Conservation (phyloP, 2,329 filamentous ascomycete species). For the Pyrenophora tritici-repentis region DNA sequence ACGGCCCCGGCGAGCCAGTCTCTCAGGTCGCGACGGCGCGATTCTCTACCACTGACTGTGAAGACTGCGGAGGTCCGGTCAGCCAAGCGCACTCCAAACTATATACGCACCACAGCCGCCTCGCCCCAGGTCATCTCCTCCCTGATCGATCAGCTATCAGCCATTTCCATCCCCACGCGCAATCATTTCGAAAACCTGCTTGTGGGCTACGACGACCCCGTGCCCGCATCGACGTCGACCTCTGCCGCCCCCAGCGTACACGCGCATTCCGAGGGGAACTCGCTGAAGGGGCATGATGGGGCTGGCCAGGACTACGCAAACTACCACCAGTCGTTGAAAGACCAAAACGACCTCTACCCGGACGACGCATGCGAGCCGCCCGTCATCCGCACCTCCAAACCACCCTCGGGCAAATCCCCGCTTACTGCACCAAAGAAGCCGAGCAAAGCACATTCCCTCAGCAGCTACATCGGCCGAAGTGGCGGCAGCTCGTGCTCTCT, state of each 20-base stretch:
- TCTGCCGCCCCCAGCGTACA: constrained; percentile 25
- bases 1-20: constrained; percentile 23
- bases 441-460: constrained; percentile 55
- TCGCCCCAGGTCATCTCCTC: constrained; percentile 72
- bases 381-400: constrained; percentile 79
- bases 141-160: constrained; percentile 65
- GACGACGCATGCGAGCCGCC: constrained; percentile 68
- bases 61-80: constrained; percentile 23
- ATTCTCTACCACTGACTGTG: constrained; percentile 33
- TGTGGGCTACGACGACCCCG: constrained; percentile 38
- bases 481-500: constrained; percentile 43
- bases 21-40: constrained; percentile 34
- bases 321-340: constrained; percentile 59
- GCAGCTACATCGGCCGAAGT: constrained; percentile 60
- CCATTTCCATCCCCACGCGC: constrained; percentile 66
- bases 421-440: constrained; percentile 64
- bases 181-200: constrained; percentile 68
- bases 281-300: constrained; percentile 31
- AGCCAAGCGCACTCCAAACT: constrained; percentile 41
- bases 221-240: constrained; percentile 32
- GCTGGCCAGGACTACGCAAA: constrained; percentile 73
- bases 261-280: constrained; percentile 31
- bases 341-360: constrained; percentile 55
- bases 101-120: constrained; percentile 47
- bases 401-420: constrained; percentile 74